Evolutionary conservation across 371 early-diverging fungal genomes (phyloP).

Genomic region (Lichtheimia hyalospora): DNA sequence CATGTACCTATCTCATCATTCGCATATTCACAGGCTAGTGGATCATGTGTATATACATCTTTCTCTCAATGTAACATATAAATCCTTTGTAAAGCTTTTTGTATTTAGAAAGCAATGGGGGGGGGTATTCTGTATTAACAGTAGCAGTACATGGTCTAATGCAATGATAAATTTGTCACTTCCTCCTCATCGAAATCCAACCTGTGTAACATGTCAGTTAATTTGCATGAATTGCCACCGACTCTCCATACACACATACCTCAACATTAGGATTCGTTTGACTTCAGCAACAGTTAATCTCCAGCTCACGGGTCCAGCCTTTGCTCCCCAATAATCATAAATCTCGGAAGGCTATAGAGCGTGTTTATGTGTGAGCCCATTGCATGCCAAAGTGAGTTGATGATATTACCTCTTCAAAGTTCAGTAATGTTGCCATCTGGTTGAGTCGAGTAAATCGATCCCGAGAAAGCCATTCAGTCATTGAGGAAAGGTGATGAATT

Average conservation of each 20-base stretch:
- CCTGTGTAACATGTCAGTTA: slow-evolving; percentile 18
- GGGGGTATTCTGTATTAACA: no score
- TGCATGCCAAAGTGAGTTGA: no score
- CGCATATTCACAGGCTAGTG: slow-evolving; percentile 49
- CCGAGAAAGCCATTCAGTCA: slow-evolving; percentile 67
- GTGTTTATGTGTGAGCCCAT: neutral
- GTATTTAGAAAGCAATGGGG: no score
- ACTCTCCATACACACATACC: slow-evolving; percentile 21
- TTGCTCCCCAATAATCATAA: slow-evolving; percentile 69
- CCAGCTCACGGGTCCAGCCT: slow-evolving; percentile 38
- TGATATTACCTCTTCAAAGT: slow-evolving; percentile 66
- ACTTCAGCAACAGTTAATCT: slow-evolving; percentile 56
- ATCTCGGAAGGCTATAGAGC: slow-evolving; percentile 67
- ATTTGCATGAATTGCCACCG: neutral
- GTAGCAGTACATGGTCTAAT: neutral
- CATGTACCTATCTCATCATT: slow-evolving; percentile 71
- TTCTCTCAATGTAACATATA: no score
- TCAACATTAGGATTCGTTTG: slow-evolving; percentile 54
- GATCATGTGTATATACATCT: no score
- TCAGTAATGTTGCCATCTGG: slow-evolving; percentile 80
- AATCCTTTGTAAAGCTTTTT: no score
- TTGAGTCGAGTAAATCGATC: slow-evolving; percentile 77
- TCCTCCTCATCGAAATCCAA: slow-evolving; percentile 51
- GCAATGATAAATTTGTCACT: slow-evolving; percentile 36
- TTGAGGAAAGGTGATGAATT: slow-evolving; percentile 64